These are phyloP conservation scores for Aspergillus piperis DNA, from an alignment of 2,329 filamentous ascomycete genomes.

Conservation along the genomic window DNA sequence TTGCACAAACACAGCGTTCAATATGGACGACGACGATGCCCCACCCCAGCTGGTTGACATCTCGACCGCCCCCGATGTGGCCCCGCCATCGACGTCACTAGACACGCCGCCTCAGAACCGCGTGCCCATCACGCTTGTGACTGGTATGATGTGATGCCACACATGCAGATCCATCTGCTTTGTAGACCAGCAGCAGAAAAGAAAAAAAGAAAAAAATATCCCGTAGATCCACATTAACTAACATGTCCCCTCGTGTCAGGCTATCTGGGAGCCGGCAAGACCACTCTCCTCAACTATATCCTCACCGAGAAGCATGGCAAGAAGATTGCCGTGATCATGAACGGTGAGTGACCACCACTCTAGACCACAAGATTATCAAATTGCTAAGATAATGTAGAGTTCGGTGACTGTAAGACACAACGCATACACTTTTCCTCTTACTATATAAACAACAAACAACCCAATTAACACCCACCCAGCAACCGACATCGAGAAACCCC, in stretches of 20 bases:
- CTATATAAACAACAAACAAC: background rate
- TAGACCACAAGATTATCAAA: background rate
- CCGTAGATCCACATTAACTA: background rate
- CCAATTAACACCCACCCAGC: conserved; percentile 52
- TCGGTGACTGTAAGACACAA: conserved; percentile 69
- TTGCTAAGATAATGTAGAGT: conserved; percentile 57
- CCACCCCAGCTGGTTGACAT: conserved; percentile 49
- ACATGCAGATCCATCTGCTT: background rate
- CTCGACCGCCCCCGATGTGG: conserved; percentile 27
- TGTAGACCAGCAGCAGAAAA: background rate
- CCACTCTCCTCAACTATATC: conserved; percentile 93
- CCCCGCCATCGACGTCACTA: conserved; percentile 28
- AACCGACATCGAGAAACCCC: conserved; percentile 90
- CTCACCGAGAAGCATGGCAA: conserved; percentile 93
- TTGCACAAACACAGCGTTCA: background rate
- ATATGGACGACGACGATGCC: conserved; percentile 46
- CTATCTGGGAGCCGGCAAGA: conserved; percentile 94
- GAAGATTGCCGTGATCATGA: conserved; percentile 96
- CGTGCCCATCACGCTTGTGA: conserved; percentile 54
- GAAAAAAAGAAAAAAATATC: background rate
- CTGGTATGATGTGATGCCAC: conserved; percentile 39
- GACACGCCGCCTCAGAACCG: conserved; percentile 35
- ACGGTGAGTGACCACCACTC: conserved; percentile 58
- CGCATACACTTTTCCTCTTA: background rate
- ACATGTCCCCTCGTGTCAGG: conserved; percentile 53